Conservation (phyloP, 441 rosid species). For the Jatropha multifida region DNA sequence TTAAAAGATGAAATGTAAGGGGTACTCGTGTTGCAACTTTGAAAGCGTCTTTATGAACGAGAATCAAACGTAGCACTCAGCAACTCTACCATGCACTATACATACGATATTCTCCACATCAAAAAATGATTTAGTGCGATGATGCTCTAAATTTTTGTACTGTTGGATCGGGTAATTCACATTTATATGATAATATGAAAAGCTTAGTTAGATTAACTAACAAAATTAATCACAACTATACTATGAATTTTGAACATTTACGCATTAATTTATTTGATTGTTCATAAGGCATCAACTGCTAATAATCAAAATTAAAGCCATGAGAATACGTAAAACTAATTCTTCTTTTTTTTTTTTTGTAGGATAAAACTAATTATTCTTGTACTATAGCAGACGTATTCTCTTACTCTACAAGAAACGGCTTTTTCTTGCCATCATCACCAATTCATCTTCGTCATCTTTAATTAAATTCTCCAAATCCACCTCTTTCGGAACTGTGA, state of each 20-base stretch:
- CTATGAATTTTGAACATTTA: not conserved
- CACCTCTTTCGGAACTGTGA: conserved; percentile 20
- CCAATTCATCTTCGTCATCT: not conserved
- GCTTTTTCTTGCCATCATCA: not conserved
- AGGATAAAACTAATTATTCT: no score
- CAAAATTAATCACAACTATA: not conserved
- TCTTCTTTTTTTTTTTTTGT: no score
- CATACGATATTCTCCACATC: no score
- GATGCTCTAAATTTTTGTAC: not conserved
- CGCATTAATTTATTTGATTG: not conserved
- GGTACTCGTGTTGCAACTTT: no score
- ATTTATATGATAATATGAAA: no score
- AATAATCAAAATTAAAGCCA: not conserved
- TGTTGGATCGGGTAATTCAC: not conserved
- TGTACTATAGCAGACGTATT: no score
- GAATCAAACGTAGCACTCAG: no score
- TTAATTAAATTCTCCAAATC: not conserved
- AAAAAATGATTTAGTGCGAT: not conserved
- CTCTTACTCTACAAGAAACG: not conserved
- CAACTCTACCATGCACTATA: no score
- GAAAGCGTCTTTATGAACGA: no score
- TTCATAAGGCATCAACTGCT: not conserved
- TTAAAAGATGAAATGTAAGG: no score
- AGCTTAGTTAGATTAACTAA: no score
- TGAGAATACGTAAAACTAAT: no score